Conservation (phyloP, 495 filamentous ascomycete species). For the Lasiosphaeris hirsuta region DNA sequence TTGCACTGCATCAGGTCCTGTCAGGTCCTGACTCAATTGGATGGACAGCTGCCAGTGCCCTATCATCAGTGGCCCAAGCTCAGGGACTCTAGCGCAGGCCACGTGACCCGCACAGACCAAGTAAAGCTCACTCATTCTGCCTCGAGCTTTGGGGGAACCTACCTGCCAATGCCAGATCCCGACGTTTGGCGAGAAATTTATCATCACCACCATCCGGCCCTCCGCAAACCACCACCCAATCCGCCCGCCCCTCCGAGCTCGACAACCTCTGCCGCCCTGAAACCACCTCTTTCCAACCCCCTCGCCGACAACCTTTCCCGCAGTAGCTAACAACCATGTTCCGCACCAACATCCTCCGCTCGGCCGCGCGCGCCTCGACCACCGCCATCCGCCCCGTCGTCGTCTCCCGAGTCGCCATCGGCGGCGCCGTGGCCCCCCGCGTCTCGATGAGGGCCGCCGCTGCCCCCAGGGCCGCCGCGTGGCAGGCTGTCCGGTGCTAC, state of each 20-base stretch:
- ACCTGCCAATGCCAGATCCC: conserved; percentile 10
- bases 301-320: neutral
- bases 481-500: conserved; percentile 73
- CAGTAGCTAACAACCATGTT: conserved; percentile 60
- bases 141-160: conserved; percentile 12
- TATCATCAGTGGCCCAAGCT: too few relatives aligned
- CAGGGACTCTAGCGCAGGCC: too few relatives aligned
- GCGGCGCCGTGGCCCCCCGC: conserved; percentile 41
- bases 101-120: conserved; percentile 20
- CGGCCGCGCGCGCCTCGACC: conserved; percentile 48
- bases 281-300: neutral
- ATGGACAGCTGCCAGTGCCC: too few relatives aligned
- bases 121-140: neutral
- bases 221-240: conserved; percentile 9
- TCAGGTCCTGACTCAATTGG: too few relatives aligned
- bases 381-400: conserved; percentile 52
- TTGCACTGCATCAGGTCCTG: too few relatives aligned
- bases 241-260: conserved; percentile 15
- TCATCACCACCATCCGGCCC: conserved; percentile 30
- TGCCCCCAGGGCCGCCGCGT: conserved; percentile 47
- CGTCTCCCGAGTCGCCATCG: conserved; percentile 51
- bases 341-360: conserved; percentile 74
- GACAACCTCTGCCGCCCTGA: conserved; percentile 9
- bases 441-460: conserved; percentile 25
- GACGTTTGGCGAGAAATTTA: conserved; percentile 43